These are phyloP conservation scores for Colletotrichum paranaense DNA, from an alignment of 2,329 filamentous ascomycete species.

Conservation along the genomic window DNA sequence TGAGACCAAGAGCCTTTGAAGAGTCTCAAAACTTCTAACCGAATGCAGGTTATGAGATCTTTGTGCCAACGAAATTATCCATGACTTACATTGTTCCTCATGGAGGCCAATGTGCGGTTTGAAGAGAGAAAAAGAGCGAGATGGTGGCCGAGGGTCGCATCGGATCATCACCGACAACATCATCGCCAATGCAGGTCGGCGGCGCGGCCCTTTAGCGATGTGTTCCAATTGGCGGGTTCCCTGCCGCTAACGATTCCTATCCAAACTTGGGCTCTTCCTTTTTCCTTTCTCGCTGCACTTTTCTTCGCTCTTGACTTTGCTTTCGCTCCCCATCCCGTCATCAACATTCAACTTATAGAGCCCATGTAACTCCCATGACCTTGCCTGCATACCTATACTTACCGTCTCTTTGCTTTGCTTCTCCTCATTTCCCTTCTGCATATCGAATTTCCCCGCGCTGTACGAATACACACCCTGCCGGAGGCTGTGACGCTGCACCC, in stretches of 20 bases:
- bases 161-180: conserved; percentile 31
- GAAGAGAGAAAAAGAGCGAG: background rate
- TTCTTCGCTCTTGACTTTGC: background rate
- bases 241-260: conserved; percentile 19
- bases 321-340: background rate
- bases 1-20: background rate
- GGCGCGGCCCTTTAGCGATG: conserved; percentile 22
- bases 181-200: conserved; percentile 28
- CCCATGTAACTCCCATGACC: conserved; percentile 8
- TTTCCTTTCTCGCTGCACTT: background rate
- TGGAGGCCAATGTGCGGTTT: background rate
- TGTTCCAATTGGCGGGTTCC: conserved; percentile 15
- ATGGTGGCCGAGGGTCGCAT: background rate
- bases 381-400: background rate
- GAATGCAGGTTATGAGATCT: background rate
- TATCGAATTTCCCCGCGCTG: background rate
- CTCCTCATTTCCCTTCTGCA: conserved; percentile 17
- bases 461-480: conserved; percentile 3
- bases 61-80: background rate
- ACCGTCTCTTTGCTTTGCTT: background rate
- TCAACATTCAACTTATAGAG: background rate
- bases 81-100: background rate
- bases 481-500: background rate
- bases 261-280: conserved; percentile 14
- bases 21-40: background rate